Evolutionary conservation across 2,329 filamentous ascomycete species (phyloP).

Genomic region (Aspergillus sp.): DNA sequence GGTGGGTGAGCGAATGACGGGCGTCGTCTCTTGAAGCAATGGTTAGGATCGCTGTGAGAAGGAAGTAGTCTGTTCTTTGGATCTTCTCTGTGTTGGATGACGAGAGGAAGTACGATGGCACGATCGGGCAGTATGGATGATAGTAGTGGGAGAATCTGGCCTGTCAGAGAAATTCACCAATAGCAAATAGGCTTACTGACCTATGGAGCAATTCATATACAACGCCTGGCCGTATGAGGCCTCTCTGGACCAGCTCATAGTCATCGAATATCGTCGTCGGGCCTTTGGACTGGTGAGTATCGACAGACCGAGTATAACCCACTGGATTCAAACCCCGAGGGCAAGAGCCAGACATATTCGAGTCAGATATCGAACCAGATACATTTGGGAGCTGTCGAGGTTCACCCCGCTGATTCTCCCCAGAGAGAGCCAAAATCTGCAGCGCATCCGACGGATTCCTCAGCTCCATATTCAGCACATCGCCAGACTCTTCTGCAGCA

Average conservation of each 20-base stretch:
- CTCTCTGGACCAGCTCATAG: not conserved
- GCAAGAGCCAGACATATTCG: too few relatives aligned
- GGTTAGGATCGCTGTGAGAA: not conserved
- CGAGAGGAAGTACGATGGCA: not conserved
- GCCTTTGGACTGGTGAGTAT: not conserved
- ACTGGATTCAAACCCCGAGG: too few relatives aligned
- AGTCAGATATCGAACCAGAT: too few relatives aligned
- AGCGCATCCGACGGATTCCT: not conserved
- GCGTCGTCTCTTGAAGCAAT: not conserved
- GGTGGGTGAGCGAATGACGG: not conserved
- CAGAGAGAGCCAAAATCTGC: not conserved
- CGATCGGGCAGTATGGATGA: not conserved
- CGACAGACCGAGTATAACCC: too few relatives aligned
- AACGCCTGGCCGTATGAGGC: not conserved
- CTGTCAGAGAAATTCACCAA: too few relatives aligned
- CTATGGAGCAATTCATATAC: not conserved
- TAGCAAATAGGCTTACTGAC: not conserved
- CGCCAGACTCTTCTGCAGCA: not conserved
- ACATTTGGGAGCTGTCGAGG: not conserved
- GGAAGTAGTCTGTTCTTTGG: not conserved
- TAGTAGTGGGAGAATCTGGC: not conserved
- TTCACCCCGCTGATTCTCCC: not conserved
- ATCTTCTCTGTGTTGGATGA: not conserved
- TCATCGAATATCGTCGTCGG: not conserved
- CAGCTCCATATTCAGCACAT: not conserved